These are phyloP conservation scores for Tuber calosporum DNA, from an alignment of 495 filamentous ascomycete species.

Conservation along the genomic window DNA sequence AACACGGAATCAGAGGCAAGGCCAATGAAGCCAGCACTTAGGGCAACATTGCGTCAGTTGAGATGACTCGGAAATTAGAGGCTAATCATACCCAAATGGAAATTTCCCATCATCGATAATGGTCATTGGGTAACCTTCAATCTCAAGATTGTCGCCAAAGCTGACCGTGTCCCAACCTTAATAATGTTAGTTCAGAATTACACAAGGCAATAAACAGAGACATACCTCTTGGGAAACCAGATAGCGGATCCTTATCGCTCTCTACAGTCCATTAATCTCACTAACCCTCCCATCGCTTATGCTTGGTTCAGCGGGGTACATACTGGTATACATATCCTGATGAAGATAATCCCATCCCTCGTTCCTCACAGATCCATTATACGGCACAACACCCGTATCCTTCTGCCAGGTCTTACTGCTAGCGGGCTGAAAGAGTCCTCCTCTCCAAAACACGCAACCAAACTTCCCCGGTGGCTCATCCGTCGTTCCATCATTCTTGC, in stretches of 20 bases:
- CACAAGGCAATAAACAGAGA: neutral
- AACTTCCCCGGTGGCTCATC: conserved; percentile 10
- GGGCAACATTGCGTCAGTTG: conserved; percentile 2
- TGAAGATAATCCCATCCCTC: conserved; percentile 38
- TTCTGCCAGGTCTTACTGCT: conserved; percentile 18
- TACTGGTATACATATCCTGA: conserved; percentile 24
- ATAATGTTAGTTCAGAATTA: conserved; percentile 1
- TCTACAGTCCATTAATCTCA: conserved; percentile 3
- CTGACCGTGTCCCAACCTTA: conserved; percentile 33
- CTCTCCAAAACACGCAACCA: conserved; percentile 36
- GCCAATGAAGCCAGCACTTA: conserved; percentile 33
- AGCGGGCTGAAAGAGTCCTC: conserved; percentile 27
- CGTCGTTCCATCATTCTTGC: conserved; percentile 4
- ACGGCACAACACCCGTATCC: conserved; percentile 19
- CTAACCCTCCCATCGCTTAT: neutral
- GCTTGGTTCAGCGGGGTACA: neutral
- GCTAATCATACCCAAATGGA: conserved; percentile 35
- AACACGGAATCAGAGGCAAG: conserved; percentile 34
- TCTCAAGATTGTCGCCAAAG: conserved; percentile 8
- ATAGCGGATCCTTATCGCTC: conserved; percentile 22
- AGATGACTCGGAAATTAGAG: neutral
- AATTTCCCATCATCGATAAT: conserved; percentile 24
- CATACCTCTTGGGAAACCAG: conserved; percentile 17
- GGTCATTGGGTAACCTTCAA: conserved; percentile 26
- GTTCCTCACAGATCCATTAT: conserved; percentile 30